A percentile compares a stretch with the other conserved stretches of the same genome.
phyloP scores from a whole-genome alignment of 441 rosid species.

The Cnidoscolus chayamansa region DNA sequence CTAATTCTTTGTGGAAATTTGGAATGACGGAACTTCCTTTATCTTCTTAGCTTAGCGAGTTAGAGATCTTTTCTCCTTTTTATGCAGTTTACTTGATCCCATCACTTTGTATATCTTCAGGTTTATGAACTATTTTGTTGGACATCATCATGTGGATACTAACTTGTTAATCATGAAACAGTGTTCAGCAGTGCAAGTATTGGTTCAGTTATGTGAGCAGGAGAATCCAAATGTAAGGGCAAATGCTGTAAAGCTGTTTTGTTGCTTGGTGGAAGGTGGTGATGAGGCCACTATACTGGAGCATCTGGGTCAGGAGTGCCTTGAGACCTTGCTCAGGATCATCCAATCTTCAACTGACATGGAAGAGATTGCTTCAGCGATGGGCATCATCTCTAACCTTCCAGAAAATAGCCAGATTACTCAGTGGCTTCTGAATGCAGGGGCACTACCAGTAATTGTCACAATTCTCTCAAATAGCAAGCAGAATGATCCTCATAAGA shows the following conservation, averaged over 20 bases:
- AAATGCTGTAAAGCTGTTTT: slow-evolving; percentile 54
- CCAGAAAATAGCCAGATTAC: slow-evolving; percentile 46
- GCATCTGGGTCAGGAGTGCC: slow-evolving; percentile 42
- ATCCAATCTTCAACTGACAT: slow-evolving; percentile 37
- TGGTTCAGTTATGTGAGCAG: slow-evolving; percentile 46
- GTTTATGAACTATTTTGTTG: slow-evolving; percentile 10
- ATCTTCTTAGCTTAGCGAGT: not conserved
- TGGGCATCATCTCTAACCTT: slow-evolving; percentile 47
- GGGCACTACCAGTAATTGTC: slow-evolving; percentile 35
- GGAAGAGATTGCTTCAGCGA: slow-evolving; percentile 46
- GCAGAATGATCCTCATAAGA: slow-evolving; percentile 33
- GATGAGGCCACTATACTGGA: slow-evolving; percentile 44
- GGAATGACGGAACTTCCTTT: slow-evolving; percentile 7
- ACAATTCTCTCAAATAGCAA: slow-evolving; percentile 22
- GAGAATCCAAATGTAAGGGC: slow-evolving; percentile 38
- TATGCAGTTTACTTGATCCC: slow-evolving; percentile 1
- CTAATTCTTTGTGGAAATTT: slow-evolving; percentile 15
- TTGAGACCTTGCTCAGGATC: slow-evolving; percentile 45
- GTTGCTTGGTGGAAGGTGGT: slow-evolving; percentile 48
- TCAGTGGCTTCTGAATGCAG: slow-evolving; percentile 49
- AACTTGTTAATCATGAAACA: slow-evolving; percentile 29
- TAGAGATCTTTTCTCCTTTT: not conserved
- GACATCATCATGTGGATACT: slow-evolving; percentile 17
- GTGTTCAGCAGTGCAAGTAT: slow-evolving; percentile 50
- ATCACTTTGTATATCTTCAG: not conserved